These are phyloP conservation scores for Cladorrhinum sp. DNA, from an alignment of 2,329 filamentous ascomycete genomes.

Conservation along the genomic window DNA sequence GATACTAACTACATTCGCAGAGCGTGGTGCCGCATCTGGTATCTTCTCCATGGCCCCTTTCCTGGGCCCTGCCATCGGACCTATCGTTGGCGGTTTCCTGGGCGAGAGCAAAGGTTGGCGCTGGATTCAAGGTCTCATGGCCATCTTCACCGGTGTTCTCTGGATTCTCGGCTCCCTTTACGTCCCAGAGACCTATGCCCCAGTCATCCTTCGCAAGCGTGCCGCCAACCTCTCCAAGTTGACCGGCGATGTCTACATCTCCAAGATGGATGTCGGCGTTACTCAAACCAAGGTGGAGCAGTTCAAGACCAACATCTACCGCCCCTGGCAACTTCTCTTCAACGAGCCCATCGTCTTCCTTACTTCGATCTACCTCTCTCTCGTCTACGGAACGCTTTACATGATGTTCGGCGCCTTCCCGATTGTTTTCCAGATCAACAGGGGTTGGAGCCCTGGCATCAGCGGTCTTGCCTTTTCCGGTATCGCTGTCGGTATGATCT, in stretches of 20 bases:
- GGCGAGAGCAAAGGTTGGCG: constrained; percentile 63
- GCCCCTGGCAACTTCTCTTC: constrained; percentile 69
- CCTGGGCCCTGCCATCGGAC: constrained; percentile 61
- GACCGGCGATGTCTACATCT: constrained; percentile 56
- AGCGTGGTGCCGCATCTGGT: constrained; percentile 57
- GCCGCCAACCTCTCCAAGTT: constrained; percentile 49
- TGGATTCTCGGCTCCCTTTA: constrained; percentile 52
- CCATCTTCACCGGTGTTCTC: constrained; percentile 60
- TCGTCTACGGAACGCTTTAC: constrained; percentile 57
- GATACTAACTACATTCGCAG: constrained; percentile 33
- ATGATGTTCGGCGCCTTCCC: constrained; percentile 61
- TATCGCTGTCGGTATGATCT: constrained; percentile 63
- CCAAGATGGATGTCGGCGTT: constrained; percentile 33
- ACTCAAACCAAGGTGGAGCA: constrained; percentile 38
- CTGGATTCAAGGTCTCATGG: constrained; percentile 66
- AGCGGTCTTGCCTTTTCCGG: constrained; percentile 66
- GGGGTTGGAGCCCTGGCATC: constrained; percentile 58
- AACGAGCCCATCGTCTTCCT: constrained; percentile 67
- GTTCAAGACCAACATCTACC: constrained; percentile 56
- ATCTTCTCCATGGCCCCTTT: constrained; percentile 66
- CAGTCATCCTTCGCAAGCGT: constrained; percentile 53
- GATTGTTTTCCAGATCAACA: constrained; percentile 61
- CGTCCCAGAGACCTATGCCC: constrained; percentile 61
- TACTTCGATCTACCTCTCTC: constrained; percentile 64
- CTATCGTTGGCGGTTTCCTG: constrained; percentile 66